These are phyloP conservation scores for Pulveroboletus sp. DNA, from an alignment of 768 basidiomycete genomes.

Conservation along the genomic window DNA sequence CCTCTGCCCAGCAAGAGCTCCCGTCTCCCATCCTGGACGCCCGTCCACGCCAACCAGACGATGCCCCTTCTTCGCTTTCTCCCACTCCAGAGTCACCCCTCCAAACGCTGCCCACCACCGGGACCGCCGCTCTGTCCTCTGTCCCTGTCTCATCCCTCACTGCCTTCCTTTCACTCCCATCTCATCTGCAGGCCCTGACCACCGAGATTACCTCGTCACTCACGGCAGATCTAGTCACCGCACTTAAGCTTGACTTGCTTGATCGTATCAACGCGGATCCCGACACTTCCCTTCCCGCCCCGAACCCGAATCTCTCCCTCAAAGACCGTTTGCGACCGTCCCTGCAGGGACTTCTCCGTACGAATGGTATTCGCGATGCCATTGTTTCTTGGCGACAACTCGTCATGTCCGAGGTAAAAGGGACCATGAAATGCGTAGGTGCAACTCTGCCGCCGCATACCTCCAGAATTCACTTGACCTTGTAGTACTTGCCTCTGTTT, in stretches of 20 bases:
- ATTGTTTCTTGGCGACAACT: constrained; percentile 68
- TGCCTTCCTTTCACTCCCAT: constrained; percentile 75
- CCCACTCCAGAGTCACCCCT: constrained; percentile 35
- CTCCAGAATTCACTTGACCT: neutral
- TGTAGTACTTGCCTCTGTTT: constrained; percentile 59
- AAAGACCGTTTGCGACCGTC: constrained; percentile 69
- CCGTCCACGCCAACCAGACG: constrained; percentile 14
- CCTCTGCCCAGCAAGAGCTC: constrained; percentile 5
- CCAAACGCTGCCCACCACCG: constrained; percentile 14
- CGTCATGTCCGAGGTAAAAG: constrained; percentile 58
- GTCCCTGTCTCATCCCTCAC: constrained; percentile 65
- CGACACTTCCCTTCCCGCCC: constrained; percentile 9
- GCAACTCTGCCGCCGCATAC: neutral
- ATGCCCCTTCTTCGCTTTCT: constrained; percentile 30
- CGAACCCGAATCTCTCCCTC: constrained; percentile 42
- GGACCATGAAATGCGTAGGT: constrained; percentile 59
- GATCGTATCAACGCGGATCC: constrained; percentile 42
- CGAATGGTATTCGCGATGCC: constrained; percentile 67
- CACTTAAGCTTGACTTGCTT: constrained; percentile 64
- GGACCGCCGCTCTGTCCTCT: constrained; percentile 30
- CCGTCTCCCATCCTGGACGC: constrained; percentile 1
- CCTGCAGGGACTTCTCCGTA: constrained; percentile 73
- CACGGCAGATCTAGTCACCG: constrained; percentile 72
- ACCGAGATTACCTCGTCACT: constrained; percentile 75
- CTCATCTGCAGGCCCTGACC: constrained; percentile 67